Conservation (phyloP, 345 rosid genomes). For the Passiflora organensis region DNA sequence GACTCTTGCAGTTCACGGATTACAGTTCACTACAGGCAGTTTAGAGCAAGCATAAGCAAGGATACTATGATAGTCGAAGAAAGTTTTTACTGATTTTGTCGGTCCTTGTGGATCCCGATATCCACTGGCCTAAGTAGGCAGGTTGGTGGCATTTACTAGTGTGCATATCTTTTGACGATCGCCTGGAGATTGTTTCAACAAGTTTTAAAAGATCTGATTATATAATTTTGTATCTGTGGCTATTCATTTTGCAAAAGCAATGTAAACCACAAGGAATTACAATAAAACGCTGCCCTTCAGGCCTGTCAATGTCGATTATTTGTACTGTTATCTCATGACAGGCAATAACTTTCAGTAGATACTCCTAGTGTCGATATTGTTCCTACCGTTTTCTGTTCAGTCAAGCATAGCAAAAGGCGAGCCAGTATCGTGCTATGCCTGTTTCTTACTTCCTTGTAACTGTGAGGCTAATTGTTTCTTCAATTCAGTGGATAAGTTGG, state of each 20-base stretch:
- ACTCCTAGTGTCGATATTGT: too few species aligned
- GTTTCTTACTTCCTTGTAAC: too few species aligned
- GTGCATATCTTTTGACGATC: conserved; percentile 20
- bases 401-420: too few species aligned
- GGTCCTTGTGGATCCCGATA: not conserved
- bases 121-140: conserved; percentile 1
- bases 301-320: not conserved
- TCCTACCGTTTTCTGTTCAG: too few species aligned
- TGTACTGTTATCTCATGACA: too few species aligned
- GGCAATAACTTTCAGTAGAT: too few species aligned
- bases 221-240: not conserved
- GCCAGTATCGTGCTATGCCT: too few species aligned
- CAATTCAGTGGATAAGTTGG: too few species aligned
- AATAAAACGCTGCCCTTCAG: not conserved
- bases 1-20: conserved; percentile 7
- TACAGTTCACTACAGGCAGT: conserved; percentile 14
- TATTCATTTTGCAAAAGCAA: conserved; percentile 5
- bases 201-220: not conserved
- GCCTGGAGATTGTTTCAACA: conserved; percentile 7
- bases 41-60: conserved; percentile 6
- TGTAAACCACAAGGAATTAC: not conserved
- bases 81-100: not conserved
- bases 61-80: conserved; percentile 10
- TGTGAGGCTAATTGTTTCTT: too few species aligned
- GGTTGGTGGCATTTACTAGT: conserved; percentile 4